A percentile compares a stretch with the other conserved stretches of the same genome.
Evolutionary conservation across 1,139 yeast genomes (phyloP).

Genomic region (Geotrichum aggregatum): DNA sequence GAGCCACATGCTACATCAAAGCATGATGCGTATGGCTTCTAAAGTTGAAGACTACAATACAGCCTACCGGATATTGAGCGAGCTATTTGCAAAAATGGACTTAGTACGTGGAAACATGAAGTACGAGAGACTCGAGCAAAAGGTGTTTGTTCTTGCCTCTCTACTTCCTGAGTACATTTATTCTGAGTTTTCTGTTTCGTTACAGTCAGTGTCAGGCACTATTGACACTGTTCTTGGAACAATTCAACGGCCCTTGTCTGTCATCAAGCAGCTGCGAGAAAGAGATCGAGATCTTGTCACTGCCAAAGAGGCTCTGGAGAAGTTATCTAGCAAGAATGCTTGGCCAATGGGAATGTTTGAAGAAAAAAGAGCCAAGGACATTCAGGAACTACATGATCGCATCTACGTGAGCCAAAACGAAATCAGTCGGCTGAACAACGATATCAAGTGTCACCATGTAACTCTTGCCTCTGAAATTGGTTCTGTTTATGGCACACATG

Average conservation of each 20-base stretch:
- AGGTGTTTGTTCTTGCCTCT: slow-evolving; percentile 1
- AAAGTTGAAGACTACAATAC: slow-evolving; percentile 27
- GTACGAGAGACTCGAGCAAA: slow-evolving; percentile 5
- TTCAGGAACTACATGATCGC: slow-evolving; percentile 32
- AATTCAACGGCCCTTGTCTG: slow-evolving; percentile 8
- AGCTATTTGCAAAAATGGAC: slow-evolving; percentile 23
- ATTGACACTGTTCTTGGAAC: slow-evolving; percentile 12
- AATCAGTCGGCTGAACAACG: slow-evolving; percentile 33
- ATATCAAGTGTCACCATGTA: slow-evolving; percentile 37
- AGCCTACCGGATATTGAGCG: slow-evolving; percentile 26
- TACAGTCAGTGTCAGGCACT: slow-evolving; percentile 9
- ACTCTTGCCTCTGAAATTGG: slow-evolving; percentile 42
- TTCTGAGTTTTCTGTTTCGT: slow-evolving; percentile 9
- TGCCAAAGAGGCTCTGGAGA: slow-evolving; percentile 29
- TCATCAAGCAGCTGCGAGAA: slow-evolving; percentile 8
- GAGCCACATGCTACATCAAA: slow-evolving; percentile 23
- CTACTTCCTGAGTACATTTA: slow-evolving; percentile 7
- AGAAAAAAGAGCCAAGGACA: slow-evolving; percentile 38
- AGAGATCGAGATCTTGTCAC: background rate
- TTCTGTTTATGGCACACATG: slow-evolving; percentile 37
- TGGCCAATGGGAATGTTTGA: slow-evolving; percentile 40
- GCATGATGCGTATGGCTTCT: slow-evolving; percentile 25
- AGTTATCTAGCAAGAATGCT: slow-evolving; percentile 29
- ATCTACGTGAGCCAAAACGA: slow-evolving; percentile 34
- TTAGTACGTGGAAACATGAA: slow-evolving; percentile 7